Percentiles rank a stretch among this genome's conserved stretches.
Conservation (phyloP, 2,329 filamentous ascomycete genomes). For the Hypoxylon sp. region DNA sequence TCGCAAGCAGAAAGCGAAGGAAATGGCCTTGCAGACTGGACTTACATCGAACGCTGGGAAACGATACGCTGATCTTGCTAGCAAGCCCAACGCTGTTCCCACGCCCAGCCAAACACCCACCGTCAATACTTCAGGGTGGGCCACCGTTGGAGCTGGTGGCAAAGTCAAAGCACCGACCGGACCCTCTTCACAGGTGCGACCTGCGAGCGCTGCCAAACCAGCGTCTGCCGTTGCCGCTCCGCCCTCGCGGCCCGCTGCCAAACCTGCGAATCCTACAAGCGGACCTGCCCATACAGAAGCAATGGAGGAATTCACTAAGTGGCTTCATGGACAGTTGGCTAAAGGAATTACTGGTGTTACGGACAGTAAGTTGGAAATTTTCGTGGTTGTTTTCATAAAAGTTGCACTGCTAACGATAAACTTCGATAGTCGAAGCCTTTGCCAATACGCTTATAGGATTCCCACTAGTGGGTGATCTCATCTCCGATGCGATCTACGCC, state of each 20-base stretch:
- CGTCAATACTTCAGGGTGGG: conserved; percentile 77
- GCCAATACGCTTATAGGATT: conserved; percentile 80
- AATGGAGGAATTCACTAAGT: conserved; percentile 93
- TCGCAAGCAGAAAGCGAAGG: conserved; percentile 81
- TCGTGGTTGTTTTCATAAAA: background rate
- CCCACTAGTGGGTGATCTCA: conserved; percentile 82
- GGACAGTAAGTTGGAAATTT: conserved; percentile 62
- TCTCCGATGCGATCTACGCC: conserved; percentile 90
- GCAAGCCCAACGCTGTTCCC: conserved; percentile 69
- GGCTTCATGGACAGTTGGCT: conserved; percentile 83
- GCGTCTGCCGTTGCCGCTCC: conserved; percentile 55
- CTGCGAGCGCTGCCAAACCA: conserved; percentile 61
- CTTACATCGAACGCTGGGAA: conserved; percentile 73
- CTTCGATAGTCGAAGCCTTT: conserved; percentile 79
- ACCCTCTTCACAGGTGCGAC: conserved; percentile 64
- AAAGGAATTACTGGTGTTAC: conserved; percentile 73
- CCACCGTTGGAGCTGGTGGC: conserved; percentile 92
- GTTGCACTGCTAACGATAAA: conserved; percentile 52
- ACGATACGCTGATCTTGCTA: conserved; percentile 93
- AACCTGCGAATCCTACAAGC: conserved; percentile 63
- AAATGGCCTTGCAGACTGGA: conserved; percentile 62
- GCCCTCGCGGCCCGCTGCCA: conserved; percentile 64
- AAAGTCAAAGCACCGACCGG: conserved; percentile 84
- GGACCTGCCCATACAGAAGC: conserved; percentile 66
- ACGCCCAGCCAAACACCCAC: conserved; percentile 58